Base-by-base conservation (phyloP, 495 filamentous ascomycete genomes). In the Hyaloscypha bicolor region DNA sequence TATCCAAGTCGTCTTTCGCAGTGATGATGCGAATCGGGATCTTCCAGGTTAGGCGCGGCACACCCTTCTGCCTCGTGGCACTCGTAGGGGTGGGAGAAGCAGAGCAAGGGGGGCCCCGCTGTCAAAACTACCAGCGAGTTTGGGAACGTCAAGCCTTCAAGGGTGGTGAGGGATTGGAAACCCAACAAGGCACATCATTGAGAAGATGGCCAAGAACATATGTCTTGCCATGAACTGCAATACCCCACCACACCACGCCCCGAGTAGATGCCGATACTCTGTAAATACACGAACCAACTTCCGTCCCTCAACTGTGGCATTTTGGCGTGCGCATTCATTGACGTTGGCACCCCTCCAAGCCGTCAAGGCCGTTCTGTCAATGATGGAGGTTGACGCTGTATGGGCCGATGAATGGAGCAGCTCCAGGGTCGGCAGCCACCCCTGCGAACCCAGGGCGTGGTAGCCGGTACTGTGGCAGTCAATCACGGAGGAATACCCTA, bases 381-480 rank as follows among this genome's bases (percentile, higher is more conserved):
- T 48, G 35, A 12, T 8, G 16, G 42, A 48, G 42, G 42, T 48
- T 19, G 42, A 3, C 35, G 30, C 55, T 60, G 8, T 6, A 61
- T 61, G 37, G 5, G 37, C 14, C 59, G 35, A 29, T 6, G 48
- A 14, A 29, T 21, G 3, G 56, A 45, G 21, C 21, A 48, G 56
- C 29, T 61, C 37, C 21, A 42, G 59, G 21, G n/a, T 39, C 4
- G 14, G 53, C 33, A n/a, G 21, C 59, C 11, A 29, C n/a, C 59
- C 29, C 56, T 37, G 56, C 32, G 35, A 31, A 60, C 56, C 64
- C 64, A 66, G 56, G 57, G 37, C 56, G 30, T 66, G 56, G 64
- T 25, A 31, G 64, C 45, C 64, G 64, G 61, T 63, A 63, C 61
- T 63, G 61, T 63, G 61, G 64, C 31, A 22, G 56, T 66, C 56